Conservation (phyloP, 352 stramenopile genomes). For the Globisporangium middletonii region DNA sequence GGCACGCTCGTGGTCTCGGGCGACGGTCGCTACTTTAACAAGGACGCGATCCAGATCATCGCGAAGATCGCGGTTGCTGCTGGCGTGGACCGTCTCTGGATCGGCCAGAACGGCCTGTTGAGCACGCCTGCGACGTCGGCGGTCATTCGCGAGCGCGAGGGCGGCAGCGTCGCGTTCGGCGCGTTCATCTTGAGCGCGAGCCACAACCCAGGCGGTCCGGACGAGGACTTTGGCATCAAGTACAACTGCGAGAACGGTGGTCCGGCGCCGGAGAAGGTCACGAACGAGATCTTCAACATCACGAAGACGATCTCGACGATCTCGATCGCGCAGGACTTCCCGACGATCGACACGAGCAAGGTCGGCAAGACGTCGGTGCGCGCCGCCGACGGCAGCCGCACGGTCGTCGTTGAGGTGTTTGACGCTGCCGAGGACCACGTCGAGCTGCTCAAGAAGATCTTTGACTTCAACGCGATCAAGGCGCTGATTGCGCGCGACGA, state of each 20-base stretch:
- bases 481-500: constrained; percentile 89
- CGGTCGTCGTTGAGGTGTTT: constrained; percentile 96
- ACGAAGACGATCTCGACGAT: constrained; percentile 94
- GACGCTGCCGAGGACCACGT: constrained; percentile 97
- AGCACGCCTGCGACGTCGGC: constrained; percentile 97
- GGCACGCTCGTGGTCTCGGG: constrained; percentile 96
- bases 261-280: constrained; percentile 96
- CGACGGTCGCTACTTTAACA: constrained; percentile 92
- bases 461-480: constrained; percentile 95
- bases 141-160: constrained; percentile 94
- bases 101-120: constrained; percentile 94
- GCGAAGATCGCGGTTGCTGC: constrained; percentile 96
- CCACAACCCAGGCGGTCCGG: constrained; percentile 97
- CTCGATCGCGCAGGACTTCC: constrained; percentile 87
- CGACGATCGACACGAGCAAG: constrained; percentile 64
- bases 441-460: constrained; percentile 93
- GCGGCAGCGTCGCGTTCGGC: constrained; percentile 90
- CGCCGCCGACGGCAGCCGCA: constrained; percentile 87
- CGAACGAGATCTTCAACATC: constrained; percentile 94
- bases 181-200: constrained; percentile 97
- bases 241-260: constrained; percentile 99
- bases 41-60: constrained; percentile 96
- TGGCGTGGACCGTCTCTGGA: constrained; percentile 94
- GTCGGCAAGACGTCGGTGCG: constrained; percentile 60
- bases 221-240: constrained; percentile 99